phyloP scores from a whole-genome alignment of 177 flowering plant genomes.

The Vitis hybrid region DNA sequence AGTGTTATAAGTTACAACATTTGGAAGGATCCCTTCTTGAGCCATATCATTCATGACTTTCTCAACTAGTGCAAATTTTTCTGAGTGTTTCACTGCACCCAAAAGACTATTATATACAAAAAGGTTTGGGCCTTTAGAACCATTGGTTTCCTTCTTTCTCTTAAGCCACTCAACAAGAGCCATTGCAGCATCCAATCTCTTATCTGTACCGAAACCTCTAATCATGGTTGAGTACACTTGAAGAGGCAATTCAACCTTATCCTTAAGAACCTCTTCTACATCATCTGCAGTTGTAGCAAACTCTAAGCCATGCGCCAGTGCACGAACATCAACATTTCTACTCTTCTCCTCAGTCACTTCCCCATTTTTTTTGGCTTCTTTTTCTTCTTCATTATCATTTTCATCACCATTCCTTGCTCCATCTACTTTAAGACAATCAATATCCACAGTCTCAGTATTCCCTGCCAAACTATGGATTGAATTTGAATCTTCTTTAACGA shows the following conservation, averaged over 20 bases:
- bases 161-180: slow-evolving; percentile 85
- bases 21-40: slow-evolving; percentile 58
- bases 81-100: slow-evolving; percentile 73
- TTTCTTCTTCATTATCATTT: slow-evolving; percentile 7
- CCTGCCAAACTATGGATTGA: slow-evolving; percentile 20
- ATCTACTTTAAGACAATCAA: slow-evolving; percentile 6
- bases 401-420: slow-evolving; percentile 16
- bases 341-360: slow-evolving; percentile 22
- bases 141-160: slow-evolving; percentile 47
- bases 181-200: slow-evolving; percentile 56
- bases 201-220: slow-evolving; percentile 69
- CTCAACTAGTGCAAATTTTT: slow-evolving; percentile 40
- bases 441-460: slow-evolving; percentile 11
- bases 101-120: slow-evolving; percentile 80
- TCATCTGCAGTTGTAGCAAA: slow-evolving; percentile 67
- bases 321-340: slow-evolving; percentile 64
- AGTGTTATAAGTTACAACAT: slow-evolving; percentile 77
- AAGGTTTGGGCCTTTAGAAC: slow-evolving; percentile 53
- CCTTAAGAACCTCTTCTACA: slow-evolving; percentile 73
- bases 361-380: slow-evolving; percentile 12
- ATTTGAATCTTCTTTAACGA: slow-evolving; percentile 23
- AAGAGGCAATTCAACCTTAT: slow-evolving; percentile 58
- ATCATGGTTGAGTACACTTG: slow-evolving; percentile 73
- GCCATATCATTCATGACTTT: slow-evolving; percentile 67
- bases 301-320: slow-evolving; percentile 51